Evolutionary conservation across 495 filamentous ascomycete genomes (phyloP).

Genomic region (Aspergillus haitiensis): DNA sequence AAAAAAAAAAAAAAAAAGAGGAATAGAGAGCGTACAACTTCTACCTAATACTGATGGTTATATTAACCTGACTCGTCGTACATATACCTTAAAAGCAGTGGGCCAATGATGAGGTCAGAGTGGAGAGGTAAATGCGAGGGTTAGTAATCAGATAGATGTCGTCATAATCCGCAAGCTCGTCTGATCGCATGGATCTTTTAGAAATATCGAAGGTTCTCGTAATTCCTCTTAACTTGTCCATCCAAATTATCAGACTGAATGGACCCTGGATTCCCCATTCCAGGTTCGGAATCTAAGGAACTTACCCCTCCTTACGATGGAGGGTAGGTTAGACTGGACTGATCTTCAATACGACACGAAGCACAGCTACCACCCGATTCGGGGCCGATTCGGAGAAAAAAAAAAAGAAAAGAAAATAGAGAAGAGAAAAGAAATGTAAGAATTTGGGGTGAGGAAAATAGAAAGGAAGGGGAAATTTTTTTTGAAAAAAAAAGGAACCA

Average conservation of each 20-base stretch:
- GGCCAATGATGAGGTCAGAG: constrained; percentile 1
- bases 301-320: constrained; percentile 12
- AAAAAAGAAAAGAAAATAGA: too few relatives aligned
- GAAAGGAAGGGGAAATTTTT: too few relatives aligned
- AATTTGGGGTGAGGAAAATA: too few relatives aligned
- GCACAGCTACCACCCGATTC: too few relatives aligned
- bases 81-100: not conserved
- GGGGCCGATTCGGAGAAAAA: too few relatives aligned
- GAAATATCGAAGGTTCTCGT: not conserved
- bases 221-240: not conserved
- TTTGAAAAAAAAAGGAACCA: not conserved
- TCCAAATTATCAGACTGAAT: not conserved
- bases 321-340: constrained; percentile 8
- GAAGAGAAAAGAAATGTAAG: too few relatives aligned
- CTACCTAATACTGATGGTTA: too few relatives aligned
- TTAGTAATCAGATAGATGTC: not conserved
- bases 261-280: not conserved
- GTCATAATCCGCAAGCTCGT: constrained; percentile 2
- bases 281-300: not conserved
- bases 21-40: too few relatives aligned
- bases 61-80: too few relatives aligned
- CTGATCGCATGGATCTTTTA: not conserved
- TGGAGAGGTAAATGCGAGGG: not conserved
- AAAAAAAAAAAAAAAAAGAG: too few relatives aligned
- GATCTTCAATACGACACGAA: not conserved